These are phyloP conservation scores for Penicillium sp. DNA, from an alignment of 2,329 filamentous ascomycete genomes.

Conservation along the genomic window DNA sequence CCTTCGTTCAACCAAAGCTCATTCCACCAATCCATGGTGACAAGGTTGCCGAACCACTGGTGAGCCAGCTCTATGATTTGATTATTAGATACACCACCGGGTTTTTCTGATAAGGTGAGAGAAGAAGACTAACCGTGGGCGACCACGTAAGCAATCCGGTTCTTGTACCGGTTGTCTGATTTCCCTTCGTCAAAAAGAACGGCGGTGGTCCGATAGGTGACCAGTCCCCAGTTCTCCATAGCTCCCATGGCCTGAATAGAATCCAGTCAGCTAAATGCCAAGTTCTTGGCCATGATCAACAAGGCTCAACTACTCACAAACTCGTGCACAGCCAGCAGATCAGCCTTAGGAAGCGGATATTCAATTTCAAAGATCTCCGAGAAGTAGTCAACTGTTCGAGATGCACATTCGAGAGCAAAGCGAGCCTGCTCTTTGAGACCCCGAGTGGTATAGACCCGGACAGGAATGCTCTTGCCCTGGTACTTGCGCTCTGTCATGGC, in stretches of 20 bases:
- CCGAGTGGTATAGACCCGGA: conserved; percentile 91
- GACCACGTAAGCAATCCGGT: conserved; percentile 92
- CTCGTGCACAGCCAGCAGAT: conserved; percentile 88
- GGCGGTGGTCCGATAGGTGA: conserved; percentile 93
- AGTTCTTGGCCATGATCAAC: not conserved
- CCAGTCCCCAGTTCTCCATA: conserved; percentile 96
- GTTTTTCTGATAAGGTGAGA: conserved; percentile 1
- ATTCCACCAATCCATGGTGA: conserved; percentile 97
- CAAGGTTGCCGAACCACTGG: conserved; percentile 94
- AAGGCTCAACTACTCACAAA: conserved; percentile 62
- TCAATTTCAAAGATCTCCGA: conserved; percentile 91
- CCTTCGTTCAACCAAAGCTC: conserved; percentile 94
- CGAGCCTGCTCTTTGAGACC: conserved; percentile 91
- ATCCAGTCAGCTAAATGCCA: conserved; percentile 42
- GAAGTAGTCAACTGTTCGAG: conserved; percentile 93
- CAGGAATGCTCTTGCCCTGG: conserved; percentile 85
- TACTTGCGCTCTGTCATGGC: conserved; percentile 86
- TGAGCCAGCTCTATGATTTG: conserved; percentile 72
- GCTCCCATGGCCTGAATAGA: conserved; percentile 58
- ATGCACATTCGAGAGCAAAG: conserved; percentile 86
- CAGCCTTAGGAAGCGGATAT: conserved; percentile 89
- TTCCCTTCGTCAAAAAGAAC: conserved; percentile 94
- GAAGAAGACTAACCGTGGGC: conserved; percentile 63
- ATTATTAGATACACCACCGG: not conserved
- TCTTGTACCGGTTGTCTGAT: conserved; percentile 87